Conservation (phyloP, 139 green algal species). For the Chlamydomonas incerta region DNA sequence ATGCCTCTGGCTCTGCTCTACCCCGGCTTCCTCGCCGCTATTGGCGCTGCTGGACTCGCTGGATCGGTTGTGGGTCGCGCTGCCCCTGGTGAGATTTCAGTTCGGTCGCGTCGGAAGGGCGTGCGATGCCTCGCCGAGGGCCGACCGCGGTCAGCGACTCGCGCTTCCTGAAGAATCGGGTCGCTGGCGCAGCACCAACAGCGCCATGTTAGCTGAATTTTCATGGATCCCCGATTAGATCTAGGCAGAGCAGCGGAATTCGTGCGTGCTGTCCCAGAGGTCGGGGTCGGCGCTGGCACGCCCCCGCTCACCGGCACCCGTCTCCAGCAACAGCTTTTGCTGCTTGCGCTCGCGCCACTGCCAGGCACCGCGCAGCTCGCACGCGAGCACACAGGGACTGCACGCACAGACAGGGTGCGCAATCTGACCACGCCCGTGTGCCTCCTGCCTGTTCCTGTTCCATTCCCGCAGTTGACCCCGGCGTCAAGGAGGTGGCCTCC, state of each 20-base stretch:
- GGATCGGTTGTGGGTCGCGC: constrained; percentile 54
- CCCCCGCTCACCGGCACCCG: no score
- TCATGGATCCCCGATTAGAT: neutral
- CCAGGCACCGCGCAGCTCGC: no score
- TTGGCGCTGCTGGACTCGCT: constrained; percentile 54
- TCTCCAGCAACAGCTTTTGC: no score
- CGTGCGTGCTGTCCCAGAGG: no score
- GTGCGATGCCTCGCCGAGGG: neutral
- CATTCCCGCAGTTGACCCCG: constrained; percentile 58
- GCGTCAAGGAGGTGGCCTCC: constrained; percentile 51
- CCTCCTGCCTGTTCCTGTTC: neutral
- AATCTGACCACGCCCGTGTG: no score
- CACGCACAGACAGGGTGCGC: no score
- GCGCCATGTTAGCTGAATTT: neutral
- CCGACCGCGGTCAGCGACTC: neutral
- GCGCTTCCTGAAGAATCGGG: no score
- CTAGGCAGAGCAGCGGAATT: no score
- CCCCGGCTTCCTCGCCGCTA: constrained; percentile 60
- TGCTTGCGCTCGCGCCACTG: no score
- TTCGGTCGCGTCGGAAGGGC: no score
- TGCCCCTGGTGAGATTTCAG: constrained; percentile 55
- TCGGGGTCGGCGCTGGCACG: no score
- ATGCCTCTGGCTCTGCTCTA: constrained; percentile 75
- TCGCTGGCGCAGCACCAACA: neutral
- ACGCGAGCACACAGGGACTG: no score